Evolutionary conservation across 225 moss, liverwort and hornwort genomes (phyloP).

Genomic region (Marchantia polymorpha): DNA sequence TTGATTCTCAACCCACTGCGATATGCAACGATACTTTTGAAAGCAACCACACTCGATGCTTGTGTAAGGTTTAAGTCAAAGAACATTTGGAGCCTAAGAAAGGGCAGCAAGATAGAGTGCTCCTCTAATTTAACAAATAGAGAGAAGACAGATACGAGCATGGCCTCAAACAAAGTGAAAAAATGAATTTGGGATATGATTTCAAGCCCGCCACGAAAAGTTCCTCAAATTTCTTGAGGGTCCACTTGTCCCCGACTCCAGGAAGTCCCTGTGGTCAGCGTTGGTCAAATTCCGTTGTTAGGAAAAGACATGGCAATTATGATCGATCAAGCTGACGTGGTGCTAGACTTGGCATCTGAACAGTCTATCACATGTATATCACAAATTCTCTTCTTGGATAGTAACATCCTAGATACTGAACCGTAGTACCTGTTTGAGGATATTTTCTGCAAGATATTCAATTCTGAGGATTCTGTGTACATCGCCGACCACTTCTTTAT

Average conservation of each 20-base stretch:
- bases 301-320: not conserved
- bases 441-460: conserved; percentile 78
- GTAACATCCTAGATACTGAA: conserved; percentile 3
- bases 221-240: conserved; percentile 69
- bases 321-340: not conserved
- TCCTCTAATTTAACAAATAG: no score
- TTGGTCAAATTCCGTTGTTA: not conserved
- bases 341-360: no score
- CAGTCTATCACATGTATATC: no score
- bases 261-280: conserved; percentile 60
- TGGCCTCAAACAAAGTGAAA: not conserved
- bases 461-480: conserved; percentile 82
- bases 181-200: conserved; percentile 61
- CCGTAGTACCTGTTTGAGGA: conserved; percentile 61
- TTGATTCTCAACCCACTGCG: conserved; percentile 89
- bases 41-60: conserved; percentile 68
- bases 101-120: no score
- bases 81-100: not conserved
- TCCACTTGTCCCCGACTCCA: conserved; percentile 66
- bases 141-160: not conserved
- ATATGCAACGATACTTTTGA: conserved; percentile 95
- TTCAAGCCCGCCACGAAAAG: conserved; percentile 68
- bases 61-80: conserved; percentile 63
- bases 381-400: no score
- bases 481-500: conserved; percentile 50